Percentiles rank a stretch among this genome's conserved stretches.
Conservation (phyloP, 2,329 filamentous ascomycete genomes). For the Ceratocystis lukuohia region DNA sequence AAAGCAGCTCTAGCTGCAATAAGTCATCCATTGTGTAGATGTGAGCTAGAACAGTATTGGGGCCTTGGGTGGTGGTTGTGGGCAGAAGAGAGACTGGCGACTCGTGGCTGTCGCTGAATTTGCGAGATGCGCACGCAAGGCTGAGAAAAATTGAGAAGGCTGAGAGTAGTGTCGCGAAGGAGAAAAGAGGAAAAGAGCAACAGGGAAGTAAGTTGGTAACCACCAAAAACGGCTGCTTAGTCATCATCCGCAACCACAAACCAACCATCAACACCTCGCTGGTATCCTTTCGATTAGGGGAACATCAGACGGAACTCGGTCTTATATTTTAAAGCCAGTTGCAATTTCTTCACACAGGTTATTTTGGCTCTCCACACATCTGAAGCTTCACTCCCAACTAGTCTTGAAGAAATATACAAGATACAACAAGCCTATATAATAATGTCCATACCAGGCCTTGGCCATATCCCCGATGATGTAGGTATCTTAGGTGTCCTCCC, state of each 20-base stretch:
- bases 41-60: background rate
- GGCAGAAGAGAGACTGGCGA: background rate
- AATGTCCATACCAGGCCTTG: constrained; percentile 65
- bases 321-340: too few species aligned
- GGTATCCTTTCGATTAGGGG: background rate
- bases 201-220: background rate
- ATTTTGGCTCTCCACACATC: background rate
- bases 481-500: constrained; percentile 24
- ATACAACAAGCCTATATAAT: constrained; percentile 12
- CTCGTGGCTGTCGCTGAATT: background rate
- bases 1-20: constrained; percentile 79
- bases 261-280: background rate
- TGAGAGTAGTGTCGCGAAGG: constrained; percentile 8
- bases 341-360: too few species aligned
- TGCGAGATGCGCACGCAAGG: constrained; percentile 12
- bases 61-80: background rate
- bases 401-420: background rate
- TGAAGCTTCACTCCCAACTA: background rate
- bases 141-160: constrained; percentile 12
- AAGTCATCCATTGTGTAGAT: constrained; percentile 65
- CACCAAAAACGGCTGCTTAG: constrained; percentile 4
- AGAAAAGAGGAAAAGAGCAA: background rate
- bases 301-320: background rate
- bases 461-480: constrained; percentile 51
- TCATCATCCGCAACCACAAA: background rate